phyloP scores from a whole-genome alignment of 345 rosid genomes.

The Salix koriyanagi region DNA sequence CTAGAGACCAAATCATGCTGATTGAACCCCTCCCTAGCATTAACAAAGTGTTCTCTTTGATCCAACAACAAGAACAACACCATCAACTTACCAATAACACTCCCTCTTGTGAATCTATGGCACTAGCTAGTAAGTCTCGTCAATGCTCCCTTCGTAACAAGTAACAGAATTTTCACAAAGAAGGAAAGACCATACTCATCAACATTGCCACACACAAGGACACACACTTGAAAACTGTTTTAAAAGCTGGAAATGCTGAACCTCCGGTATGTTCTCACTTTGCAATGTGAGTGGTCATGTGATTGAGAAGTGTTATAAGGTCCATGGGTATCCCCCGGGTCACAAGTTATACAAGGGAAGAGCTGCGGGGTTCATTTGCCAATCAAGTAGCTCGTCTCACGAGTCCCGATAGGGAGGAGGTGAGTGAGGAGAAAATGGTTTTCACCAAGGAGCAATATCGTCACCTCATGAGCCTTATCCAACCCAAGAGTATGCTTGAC shows the following conservation, averaged over 20 bases:
- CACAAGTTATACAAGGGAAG: too few species aligned
- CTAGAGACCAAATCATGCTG: neutral
- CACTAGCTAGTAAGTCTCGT: neutral
- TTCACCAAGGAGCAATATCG: too few species aligned
- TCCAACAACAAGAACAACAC: neutral
- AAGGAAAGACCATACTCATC: neutral
- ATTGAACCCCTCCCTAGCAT: rapidly evolving
- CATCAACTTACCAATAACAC: neutral
- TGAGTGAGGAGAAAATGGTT: too few species aligned
- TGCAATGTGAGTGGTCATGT: neutral
- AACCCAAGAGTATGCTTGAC: too few species aligned
- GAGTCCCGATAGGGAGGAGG: too few species aligned
- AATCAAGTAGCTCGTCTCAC: too few species aligned
- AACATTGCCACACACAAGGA: neutral
- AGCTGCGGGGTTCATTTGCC: too few species aligned
- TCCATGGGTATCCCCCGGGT: too few species aligned
- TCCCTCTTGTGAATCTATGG: neutral
- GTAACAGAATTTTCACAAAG: neutral
- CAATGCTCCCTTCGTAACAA: rapidly evolving
- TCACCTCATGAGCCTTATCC: too few species aligned
- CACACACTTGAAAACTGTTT: neutral
- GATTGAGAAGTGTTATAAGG: too few species aligned
- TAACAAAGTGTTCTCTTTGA: neutral
- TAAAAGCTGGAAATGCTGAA: neutral
- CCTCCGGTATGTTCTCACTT: neutral